These are phyloP conservation scores for Golubevia pallescens DNA, from an alignment of 1,284 basidiomycete species.

Conservation along the genomic window DNA sequence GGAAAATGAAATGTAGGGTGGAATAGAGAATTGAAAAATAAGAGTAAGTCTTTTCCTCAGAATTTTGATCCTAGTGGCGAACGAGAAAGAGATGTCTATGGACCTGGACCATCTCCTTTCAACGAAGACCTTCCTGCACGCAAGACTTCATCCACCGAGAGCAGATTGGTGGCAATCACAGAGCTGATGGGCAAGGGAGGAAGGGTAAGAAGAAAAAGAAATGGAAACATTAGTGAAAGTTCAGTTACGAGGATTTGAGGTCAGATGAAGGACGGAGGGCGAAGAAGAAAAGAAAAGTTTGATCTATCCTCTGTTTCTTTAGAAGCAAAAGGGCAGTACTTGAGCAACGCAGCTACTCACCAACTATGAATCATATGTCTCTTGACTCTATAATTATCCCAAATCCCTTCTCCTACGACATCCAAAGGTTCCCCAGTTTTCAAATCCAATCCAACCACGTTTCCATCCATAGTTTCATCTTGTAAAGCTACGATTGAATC, in stretches of 20 bases:
- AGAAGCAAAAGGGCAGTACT: too few relatives aligned
- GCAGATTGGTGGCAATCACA: constrained; percentile 58
- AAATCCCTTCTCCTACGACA: constrained; percentile 90
- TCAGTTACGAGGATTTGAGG: too few relatives aligned
- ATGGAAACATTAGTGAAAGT: neutral
- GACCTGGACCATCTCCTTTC: constrained; percentile 15
- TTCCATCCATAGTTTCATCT: constrained; percentile 90
- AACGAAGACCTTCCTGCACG: constrained; percentile 54
- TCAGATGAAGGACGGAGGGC: too few relatives aligned
- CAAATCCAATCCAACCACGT: constrained; percentile 87
- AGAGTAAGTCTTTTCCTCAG: too few relatives aligned
- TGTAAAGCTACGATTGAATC: constrained; percentile 90
- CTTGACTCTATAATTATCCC: constrained; percentile 99
- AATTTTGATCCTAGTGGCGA: too few relatives aligned
- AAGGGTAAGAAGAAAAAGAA: neutral
- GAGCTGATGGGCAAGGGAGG: constrained; percentile 26
- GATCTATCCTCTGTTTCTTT: too few relatives aligned
- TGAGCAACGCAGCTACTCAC: too few relatives aligned
- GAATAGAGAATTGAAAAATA: too few relatives aligned
- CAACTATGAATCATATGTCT: constrained; percentile 97
- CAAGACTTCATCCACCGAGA: constrained; percentile 60
- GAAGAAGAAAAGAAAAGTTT: too few relatives aligned
- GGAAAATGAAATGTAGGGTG: too few relatives aligned
- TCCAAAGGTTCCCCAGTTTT: constrained; percentile 95
- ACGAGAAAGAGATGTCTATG: too few relatives aligned